Percentiles rank a stretch among this genome's conserved stretches.
Conservation (phyloP, 164 flowering plant genomes). For the Sextonia rubra region DNA sequence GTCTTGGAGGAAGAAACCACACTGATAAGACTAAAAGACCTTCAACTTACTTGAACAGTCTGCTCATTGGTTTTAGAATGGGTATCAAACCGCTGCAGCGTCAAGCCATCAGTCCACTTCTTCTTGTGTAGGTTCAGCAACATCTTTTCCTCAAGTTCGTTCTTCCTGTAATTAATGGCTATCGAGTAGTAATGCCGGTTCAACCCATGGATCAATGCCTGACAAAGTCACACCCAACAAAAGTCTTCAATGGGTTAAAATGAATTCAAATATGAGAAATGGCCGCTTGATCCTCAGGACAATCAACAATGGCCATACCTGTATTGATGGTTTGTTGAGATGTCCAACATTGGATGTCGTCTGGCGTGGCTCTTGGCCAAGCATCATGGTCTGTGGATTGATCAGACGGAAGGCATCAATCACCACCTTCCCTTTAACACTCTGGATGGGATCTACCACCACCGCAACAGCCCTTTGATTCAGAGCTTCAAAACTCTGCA, state of each 20-base stretch:
- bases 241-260: neutral
- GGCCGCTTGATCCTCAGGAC: neutral
- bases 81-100: slow-evolving; percentile 23
- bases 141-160: slow-evolving; percentile 60
- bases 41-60: slow-evolving; percentile 45
- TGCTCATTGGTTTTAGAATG: slow-evolving; percentile 35
- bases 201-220: slow-evolving; percentile 93
- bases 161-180: slow-evolving; percentile 93
- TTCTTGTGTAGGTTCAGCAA: slow-evolving; percentile 85
- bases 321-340: slow-evolving; percentile 37
- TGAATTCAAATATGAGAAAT: neutral
- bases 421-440: slow-evolving; percentile 96
- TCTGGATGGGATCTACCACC: slow-evolving; percentile 59
- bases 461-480: slow-evolving; percentile 35
- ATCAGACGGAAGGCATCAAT: slow-evolving; percentile 92
- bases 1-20: too few relatives aligned
- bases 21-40: too few relatives aligned
- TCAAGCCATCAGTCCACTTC: slow-evolving; percentile 94
- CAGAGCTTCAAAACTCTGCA: slow-evolving; percentile 82
- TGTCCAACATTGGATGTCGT: slow-evolving; percentile 83
- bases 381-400: slow-evolving; percentile 89
- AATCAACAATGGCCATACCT: slow-evolving; percentile 10
- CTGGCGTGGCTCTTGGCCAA: slow-evolving; percentile 96
- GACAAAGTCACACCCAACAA: slow-evolving; percentile 12
- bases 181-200: slow-evolving; percentile 93